Evolutionary conservation across 1,284 basidiomycete species (phyloP).

Genomic region (Ustilago nuda): DNA sequence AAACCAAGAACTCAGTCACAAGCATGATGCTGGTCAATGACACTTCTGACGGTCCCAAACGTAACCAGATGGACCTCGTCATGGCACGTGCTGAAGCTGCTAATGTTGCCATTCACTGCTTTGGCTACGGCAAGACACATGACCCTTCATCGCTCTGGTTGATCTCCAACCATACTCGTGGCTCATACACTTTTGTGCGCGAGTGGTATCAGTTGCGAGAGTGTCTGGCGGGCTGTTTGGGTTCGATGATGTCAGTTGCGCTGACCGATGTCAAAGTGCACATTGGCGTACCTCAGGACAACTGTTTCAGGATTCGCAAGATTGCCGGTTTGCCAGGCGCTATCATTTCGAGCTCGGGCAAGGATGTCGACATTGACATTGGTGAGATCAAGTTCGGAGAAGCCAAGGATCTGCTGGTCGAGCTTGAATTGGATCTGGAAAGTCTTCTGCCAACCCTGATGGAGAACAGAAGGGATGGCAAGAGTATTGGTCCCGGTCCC

Average conservation of each 20-base stretch:
- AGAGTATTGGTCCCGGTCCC: conserved; percentile 34
- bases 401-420: conserved; percentile 60
- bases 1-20: conserved; percentile 86
- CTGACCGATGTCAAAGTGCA: conserved; percentile 60
- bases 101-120: conserved; percentile 93
- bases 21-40: conserved; percentile 94
- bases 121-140: conserved; percentile 95
- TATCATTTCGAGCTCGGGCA: conserved; percentile 84
- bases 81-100: conserved; percentile 94
- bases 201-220: conserved; percentile 67
- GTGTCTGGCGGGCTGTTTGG: conserved; percentile 62
- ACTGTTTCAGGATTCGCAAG: conserved; percentile 62
- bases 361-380: conserved; percentile 94
- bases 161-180: conserved; percentile 94
- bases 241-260: conserved; percentile 63
- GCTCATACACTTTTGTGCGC: conserved; percentile 81
- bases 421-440: conserved; percentile 61
- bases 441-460: conserved; percentile 43
- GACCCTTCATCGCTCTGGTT: conserved; percentile 98
- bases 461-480: conserved; percentile 36
- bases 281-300: conserved; percentile 61
- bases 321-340: conserved; percentile 57
- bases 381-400: conserved; percentile 74
- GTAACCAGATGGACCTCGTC: conserved; percentile 98
- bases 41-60: conserved; percentile 84